These are phyloP conservation scores for Loxodes magnus DNA, from an alignment of 73 alveolate genomes.

Conservation along the genomic window DNA sequence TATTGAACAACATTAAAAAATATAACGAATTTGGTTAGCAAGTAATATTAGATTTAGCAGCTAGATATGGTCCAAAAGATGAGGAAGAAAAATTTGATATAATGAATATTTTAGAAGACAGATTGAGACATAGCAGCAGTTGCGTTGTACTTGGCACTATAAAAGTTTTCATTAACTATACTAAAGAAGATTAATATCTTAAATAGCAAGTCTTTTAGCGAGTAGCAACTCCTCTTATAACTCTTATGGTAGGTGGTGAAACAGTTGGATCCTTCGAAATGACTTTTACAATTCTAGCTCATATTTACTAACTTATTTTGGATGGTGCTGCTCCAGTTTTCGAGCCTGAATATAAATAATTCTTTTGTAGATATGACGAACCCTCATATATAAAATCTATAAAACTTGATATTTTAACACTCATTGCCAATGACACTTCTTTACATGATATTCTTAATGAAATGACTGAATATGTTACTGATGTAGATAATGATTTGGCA, in stretches of 20 bases:
- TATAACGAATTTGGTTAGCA: constrained; percentile 96
- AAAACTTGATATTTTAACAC: constrained; percentile 74
- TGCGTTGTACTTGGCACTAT: constrained; percentile 92
- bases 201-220: constrained; percentile 79
- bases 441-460: constrained; percentile 66
- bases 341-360: constrained; percentile 80
- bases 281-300: constrained; percentile 82
- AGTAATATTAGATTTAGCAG: constrained; percentile 68
- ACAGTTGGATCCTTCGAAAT: constrained; percentile 82
- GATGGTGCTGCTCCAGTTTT: constrained; percentile 79
- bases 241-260: constrained; percentile 85
- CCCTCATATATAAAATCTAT: constrained; percentile 85
- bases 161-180: constrained; percentile 85
- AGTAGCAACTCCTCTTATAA: constrained; percentile 87
- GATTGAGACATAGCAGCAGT: constrained; percentile 83
- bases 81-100: constrained; percentile 91
- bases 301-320: constrained; percentile 64
- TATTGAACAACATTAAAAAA: constrained; percentile 78
- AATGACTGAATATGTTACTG: constrained; percentile 83
- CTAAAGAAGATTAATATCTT: constrained; percentile 73
- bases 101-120: constrained; percentile 94
- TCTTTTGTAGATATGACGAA: constrained; percentile 92
- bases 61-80: constrained; percentile 75
- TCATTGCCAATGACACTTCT: constrained; percentile 33
- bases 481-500: constrained; percentile 69